Conservation (phyloP, 2,329 filamentous ascomycete genomes). For the Shiraia bambusicola region DNA sequence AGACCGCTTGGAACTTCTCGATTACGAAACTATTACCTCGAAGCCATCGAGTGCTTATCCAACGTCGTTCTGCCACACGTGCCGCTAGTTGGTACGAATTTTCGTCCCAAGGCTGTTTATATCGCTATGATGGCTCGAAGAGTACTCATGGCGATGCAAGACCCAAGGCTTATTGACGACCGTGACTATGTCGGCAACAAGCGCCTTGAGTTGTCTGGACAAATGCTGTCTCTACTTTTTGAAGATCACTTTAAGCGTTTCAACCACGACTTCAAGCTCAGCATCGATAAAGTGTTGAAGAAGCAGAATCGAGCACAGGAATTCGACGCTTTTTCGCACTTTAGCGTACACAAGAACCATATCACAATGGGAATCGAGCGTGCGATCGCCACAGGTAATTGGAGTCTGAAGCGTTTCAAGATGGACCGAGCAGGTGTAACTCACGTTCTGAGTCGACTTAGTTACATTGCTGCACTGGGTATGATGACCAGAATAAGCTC, state of each 20-base stretch:
- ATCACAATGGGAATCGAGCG: conserved; percentile 94
- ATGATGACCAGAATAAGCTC: conserved; percentile 99
- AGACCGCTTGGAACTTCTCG: conserved; percentile 58
- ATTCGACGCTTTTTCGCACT: conserved; percentile 82
- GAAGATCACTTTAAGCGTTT: conserved; percentile 98
- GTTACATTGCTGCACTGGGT: conserved; percentile 92
- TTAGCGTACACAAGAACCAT: conserved; percentile 79
- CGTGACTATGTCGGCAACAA: conserved; percentile 99
- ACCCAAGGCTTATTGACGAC: conserved; percentile 88
- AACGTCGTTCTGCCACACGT: conserved; percentile 95
- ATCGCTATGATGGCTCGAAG: conserved; percentile 96
- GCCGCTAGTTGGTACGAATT: conserved; percentile 85
- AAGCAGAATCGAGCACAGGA: conserved; percentile 87
- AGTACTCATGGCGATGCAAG: conserved; percentile 89
- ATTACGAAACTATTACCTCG: conserved; percentile 76
- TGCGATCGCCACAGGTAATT: conserved; percentile 96
- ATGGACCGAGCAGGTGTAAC: conserved; percentile 98
- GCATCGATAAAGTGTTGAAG: conserved; percentile 92
- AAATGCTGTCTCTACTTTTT: conserved; percentile 89
- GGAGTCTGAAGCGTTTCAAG: conserved; percentile 96
- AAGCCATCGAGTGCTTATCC: conserved; percentile 88
- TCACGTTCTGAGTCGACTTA: conserved; percentile 90
- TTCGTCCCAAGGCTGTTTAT: conserved; percentile 95
- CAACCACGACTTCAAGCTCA: conserved; percentile 82
- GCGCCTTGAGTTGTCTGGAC: conserved; percentile 88